Percentiles rank a stretch among this genome's conserved stretches.
Evolutionary conservation across 1,284 basidiomycete genomes (phyloP).

Genomic region (Ganoderma boninense): DNA sequence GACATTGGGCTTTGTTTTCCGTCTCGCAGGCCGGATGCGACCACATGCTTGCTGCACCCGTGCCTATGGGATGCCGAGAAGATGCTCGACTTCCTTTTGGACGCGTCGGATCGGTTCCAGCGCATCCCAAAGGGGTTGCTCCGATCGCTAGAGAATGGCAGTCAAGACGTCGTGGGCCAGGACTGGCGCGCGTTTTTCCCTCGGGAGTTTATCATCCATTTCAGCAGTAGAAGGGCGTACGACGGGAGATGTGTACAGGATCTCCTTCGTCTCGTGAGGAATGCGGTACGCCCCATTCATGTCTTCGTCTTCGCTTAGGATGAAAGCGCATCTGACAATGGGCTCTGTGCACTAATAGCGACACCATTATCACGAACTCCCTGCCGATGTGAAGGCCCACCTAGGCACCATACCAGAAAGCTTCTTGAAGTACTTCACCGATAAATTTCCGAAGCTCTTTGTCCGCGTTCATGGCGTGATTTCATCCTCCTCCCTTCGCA

Average conservation of each 20-base stretch:
- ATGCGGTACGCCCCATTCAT: constrained; percentile 74
- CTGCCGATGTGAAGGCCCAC: constrained; percentile 87
- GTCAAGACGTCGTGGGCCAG: constrained; percentile 70
- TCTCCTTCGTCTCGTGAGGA: constrained; percentile 89
- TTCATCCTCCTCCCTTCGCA: constrained; percentile 66
- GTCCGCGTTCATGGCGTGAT: constrained; percentile 91
- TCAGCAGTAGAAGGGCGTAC: constrained; percentile 89
- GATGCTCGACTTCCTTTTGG: constrained; percentile 92
- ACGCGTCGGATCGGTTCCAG: constrained; percentile 97
- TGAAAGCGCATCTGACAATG: constrained; percentile 1
- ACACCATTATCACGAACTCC: constrained; percentile 97
- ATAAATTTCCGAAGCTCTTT: constrained; percentile 91
- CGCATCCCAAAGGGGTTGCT: constrained; percentile 49
- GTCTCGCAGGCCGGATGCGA: constrained; percentile 81
- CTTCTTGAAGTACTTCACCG: constrained; percentile 92
- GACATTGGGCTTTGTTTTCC: neutral
- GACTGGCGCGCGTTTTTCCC: constrained; percentile 93
- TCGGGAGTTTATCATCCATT: constrained; percentile 72
- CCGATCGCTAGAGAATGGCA: neutral
- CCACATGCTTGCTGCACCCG: constrained; percentile 89
- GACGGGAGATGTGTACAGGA: constrained; percentile 92
- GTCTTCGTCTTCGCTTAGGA: neutral
- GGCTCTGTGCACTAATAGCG: constrained; percentile 61
- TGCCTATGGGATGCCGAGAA: constrained; percentile 95
- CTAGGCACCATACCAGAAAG: constrained; percentile 92